These are phyloP conservation scores for Luvunga scandens DNA, from an alignment of 345 rosid genomes.

Conservation along the genomic window DNA sequence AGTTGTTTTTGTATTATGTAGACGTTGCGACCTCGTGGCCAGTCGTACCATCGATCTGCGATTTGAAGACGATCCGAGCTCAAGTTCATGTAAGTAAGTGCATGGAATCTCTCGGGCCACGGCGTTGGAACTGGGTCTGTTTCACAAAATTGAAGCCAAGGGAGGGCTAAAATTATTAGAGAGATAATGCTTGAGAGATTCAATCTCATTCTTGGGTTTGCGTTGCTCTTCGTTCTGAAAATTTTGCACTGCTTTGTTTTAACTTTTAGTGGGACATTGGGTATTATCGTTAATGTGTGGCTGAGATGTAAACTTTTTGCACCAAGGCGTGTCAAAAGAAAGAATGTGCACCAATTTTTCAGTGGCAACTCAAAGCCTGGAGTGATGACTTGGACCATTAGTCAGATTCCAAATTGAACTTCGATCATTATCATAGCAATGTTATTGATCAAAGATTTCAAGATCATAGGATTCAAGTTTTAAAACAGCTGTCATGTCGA, in stretches of 20 bases:
- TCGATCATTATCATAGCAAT: too few relatives aligned
- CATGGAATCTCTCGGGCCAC: slow-evolving; percentile 43
- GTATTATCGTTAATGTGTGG: background rate
- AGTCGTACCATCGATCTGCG: slow-evolving; percentile 35
- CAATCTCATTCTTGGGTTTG: too few relatives aligned
- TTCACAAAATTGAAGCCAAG: slow-evolving; percentile 1
- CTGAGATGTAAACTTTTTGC: background rate
- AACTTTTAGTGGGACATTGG: too few relatives aligned
- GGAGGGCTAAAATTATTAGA: background rate
- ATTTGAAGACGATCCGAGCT: slow-evolving; percentile 15
- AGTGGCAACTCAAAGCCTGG: too few relatives aligned
- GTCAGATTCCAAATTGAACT: too few relatives aligned
- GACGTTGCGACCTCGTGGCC: slow-evolving; percentile 36
- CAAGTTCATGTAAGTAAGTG: slow-evolving; percentile 28
- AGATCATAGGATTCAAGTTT: background rate
- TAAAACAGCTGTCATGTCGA: background rate
- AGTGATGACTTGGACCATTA: too few relatives aligned
- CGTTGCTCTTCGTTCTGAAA: too few relatives aligned
- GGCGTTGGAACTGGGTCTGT: slow-evolving; percentile 24
- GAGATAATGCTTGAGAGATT: too few relatives aligned
- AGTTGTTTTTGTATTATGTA: slow-evolving; percentile 35
- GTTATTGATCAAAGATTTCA: background rate
- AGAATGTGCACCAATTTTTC: too few relatives aligned
- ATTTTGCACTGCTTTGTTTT: too few relatives aligned
- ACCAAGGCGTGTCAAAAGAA: too few relatives aligned